Base-by-base conservation (phyloP, 495 filamentous ascomycete genomes). In the Clavariopsis aquatica region DNA sequence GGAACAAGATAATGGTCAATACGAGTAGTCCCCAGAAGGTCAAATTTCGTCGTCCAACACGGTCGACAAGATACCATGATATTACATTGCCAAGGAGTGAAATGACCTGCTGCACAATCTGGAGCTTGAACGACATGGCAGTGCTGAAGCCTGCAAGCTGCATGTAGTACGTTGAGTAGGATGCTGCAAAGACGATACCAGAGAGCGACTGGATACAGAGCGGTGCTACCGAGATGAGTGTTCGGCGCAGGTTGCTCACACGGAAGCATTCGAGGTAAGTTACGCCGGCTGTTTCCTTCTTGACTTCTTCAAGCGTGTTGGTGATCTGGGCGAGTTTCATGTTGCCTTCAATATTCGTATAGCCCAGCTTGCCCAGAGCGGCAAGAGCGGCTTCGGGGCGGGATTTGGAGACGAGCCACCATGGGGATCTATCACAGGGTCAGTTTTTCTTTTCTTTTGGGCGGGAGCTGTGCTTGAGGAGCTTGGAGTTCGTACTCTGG, bases 11-110 rank as follows among this genome's bases (percentile, higher is more conserved):
- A 8, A 80, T 52, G 4, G 79, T 76, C 12, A 85, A 74, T 2
- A 74, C 31, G 0, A 67, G 65, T 13, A 87, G 70, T 8, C 84
- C 83, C 0, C 68, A 62, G 17, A 81, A 74, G 64, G 81, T 85
- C 13, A 84, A 78, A 0, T 74, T 78, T 3, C 84, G 78, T 0
- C 84, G 82, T 26, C 84, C 84, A 36, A 76, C 79, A 5, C 58
- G 74, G 6, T 78, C 74, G 49, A 81, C 77, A 15, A 86, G 68
- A 22, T 75, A 78, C 82, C 82, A 85, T 0, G 81, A 84, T 6
- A 81, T 49, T 1, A 81, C 68, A 0, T 82, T 85, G 0, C 80
- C 82, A 5, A 69, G 17, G 5, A 57, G 54, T 6, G 75, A 77
- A 19, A 70, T 12, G n/a, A 72, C 66, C 23, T 74, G 72, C 57